Evolutionary conservation across 805 yeast species (phyloP), one percentile per base, ranked within the genome.

Genomic region (Teunomyces atbi): DNA sequence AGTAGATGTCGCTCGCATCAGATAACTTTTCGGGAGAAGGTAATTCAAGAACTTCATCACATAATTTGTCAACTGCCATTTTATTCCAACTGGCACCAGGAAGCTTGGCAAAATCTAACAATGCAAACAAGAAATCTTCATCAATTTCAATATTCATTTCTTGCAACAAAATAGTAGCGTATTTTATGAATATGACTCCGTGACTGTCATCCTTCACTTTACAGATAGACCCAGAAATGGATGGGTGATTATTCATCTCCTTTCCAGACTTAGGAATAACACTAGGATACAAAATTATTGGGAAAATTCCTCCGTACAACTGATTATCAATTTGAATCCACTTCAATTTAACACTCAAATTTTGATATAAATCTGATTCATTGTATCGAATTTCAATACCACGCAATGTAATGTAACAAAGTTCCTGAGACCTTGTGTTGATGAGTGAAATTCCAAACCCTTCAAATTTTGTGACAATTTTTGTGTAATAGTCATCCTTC

Each of bases 311-410:
- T 3, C 96, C 96, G 57, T 83, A 89, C 41, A 92, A 67, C 61
- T 90, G 96, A 58, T 94, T 92, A 62, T 94, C 99, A 41, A 92
- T 75, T 64, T 94, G 99, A 27, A 94, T 71, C 99, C 99, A 95
- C 60, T 92, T 91, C 56, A 91, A 65, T 59, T 89, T 90, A 68
- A 84, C 69, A 51, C 91, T 82, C 37, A 88, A 56, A 13, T 88
- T 88, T 61, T 90, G 96, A 55, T 87, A 89, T 16, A 89, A 65
- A 28, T 89, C 94, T 0, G 97, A 86, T 51, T 89, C 92, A 57
- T 84, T 86, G 64, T 85, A 89, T 38, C 86, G 74, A 15, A 91
- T 49, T 58, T 90, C 97, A 45, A 90, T 60, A 1, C 97, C 97
- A 44, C 89, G 74, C 20, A 88, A 69, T 0, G 91, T 87, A n/a